Base-by-base conservation (phyloP, 2,329 filamentous ascomycete genomes). In the Pseudogymnoascus sp. region DNA sequence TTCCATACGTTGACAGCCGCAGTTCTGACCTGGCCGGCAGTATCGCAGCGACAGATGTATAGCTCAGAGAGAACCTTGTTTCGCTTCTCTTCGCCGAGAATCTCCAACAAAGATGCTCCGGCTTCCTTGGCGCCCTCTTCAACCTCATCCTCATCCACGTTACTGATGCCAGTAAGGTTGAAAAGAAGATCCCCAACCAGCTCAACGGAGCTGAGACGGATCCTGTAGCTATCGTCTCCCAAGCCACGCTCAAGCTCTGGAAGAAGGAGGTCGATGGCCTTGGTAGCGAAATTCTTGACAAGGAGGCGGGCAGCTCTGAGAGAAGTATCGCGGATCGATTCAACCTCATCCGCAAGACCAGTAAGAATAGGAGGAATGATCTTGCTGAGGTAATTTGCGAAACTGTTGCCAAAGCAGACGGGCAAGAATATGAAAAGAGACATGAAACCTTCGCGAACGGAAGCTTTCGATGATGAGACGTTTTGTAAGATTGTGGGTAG, bases 361-460 rank as follows among this genome's bases (percentile, higher is more conserved):
- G 91, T 86, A 65, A 99, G 81, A 69, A 99, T 97, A 17, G 94
- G 89, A 15, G 94, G 95, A 68, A 99, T 96, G 70, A 99, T 96
- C 72, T 87, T 92, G 76, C 87, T 90, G 64, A 99, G 87, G 71
- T 99, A 99, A 72, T 91, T 92, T 68, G 94, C 89, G 71, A 99
- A 99, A 74, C 92, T 96, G 81, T 99, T 99, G 70, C 94, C 94
- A 70, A 99, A 99, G 77, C 94, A 99, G 60, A 96, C 94, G 10
- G 94, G 94, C 77, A 99, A 85, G 83, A 97, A 99, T 67, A 99
- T 97, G 77, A 99, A 99, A 40, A 99, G 83, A 6, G 94, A 97
- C 94, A 99, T 99, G 79, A 99, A 99, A 50, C 94, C 94, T 79
- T 99, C 94, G 69, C 94, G 87, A 66, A 99, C 91, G 61, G 92